Evolutionary conservation across 371 early-diverging fungal species (phyloP), one percentile per base, ranked within the genome.

Genomic region (Syncephalastrum sp.): DNA sequence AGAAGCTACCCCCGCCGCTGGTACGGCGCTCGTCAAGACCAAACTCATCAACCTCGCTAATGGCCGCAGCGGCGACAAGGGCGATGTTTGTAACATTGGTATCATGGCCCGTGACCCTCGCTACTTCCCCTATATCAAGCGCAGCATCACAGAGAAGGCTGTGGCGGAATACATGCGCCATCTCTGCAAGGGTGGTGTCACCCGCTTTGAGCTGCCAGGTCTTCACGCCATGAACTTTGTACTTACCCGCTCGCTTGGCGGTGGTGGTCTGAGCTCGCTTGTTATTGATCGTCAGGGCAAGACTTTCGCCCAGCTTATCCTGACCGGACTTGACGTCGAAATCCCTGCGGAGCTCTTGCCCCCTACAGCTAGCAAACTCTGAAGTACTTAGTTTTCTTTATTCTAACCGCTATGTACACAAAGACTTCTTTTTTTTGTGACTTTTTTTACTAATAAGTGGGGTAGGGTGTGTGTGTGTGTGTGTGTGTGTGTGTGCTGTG

Each of bases 41-140:
- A 79, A 78, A 4, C 65, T 90, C 52, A 84, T 90, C 57, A 69
- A 80, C 17, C 58, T 90, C 14, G 86, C 87, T 15, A 82, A 81
- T 67, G 90, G 85, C 3, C 77, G 90, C 16, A 87, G 88, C 58
- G 90, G 90, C 15, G 90, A 90, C 60, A 90, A 90, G 60, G 90
- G 90, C 21, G 88, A 90, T 60, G 81, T 83, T 0, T 80, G 81
- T 58, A 90, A 90, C 54, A 68, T 90, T 27, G 90, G 81, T 15
- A 79, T 90, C 33, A 82, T 90, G 66, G 82, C 84, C 13, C 72
- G 90, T 3, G 80, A 85, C 38, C 81, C 85, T 24, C 74, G 73
- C 53, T 85, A 74, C 53, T 77, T 79, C 45, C 83, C 83, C 53
- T 79, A 63, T 54, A 75, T 75, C 54, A 75, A 74, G 29, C 67